These are phyloP conservation scores for Penicillium diatomitis DNA, from an alignment of 495 filamentous ascomycete species.

Conservation along the genomic window DNA sequence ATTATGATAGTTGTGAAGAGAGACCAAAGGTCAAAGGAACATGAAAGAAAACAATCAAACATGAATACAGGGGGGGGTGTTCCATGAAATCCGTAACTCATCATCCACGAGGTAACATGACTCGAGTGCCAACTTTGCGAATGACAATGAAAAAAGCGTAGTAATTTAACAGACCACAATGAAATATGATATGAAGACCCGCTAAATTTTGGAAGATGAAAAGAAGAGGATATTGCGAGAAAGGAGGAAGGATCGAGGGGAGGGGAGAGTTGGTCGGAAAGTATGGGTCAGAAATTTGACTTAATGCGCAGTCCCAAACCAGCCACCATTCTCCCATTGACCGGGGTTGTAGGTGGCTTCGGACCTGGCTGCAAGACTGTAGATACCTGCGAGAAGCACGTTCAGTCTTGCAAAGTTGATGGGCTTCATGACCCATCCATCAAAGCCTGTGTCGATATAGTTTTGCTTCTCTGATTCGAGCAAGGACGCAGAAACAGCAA, in stretches of 20 bases:
- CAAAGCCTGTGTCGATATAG: constrained; percentile 79
- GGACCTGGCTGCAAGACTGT: constrained; percentile 35
- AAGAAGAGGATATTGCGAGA: not conserved
- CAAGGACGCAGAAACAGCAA: constrained; percentile 84
- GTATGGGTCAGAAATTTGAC: too few relatives aligned
- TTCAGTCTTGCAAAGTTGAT: constrained; percentile 60
- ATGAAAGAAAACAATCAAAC: constrained; percentile 1
- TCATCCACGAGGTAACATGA: not conserved
- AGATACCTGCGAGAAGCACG: constrained; percentile 48
- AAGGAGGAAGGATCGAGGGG: not conserved
- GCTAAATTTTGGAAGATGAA: too few relatives aligned
- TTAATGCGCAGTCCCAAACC: constrained; percentile 35
- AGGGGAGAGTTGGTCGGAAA: not conserved
- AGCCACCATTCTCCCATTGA: constrained; percentile 63
- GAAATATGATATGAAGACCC: too few relatives aligned
- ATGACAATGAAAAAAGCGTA: too few relatives aligned
- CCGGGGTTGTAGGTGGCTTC: constrained; percentile 49
- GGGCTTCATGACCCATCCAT: constrained; percentile 83
- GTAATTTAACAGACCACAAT: too few relatives aligned
- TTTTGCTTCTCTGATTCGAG: constrained; percentile 57
- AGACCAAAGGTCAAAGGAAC: not conserved
- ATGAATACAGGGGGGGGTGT: too few relatives aligned
- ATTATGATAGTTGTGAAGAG: not conserved
- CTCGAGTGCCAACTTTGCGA: not conserved
- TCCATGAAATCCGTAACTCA: not conserved